Base-by-base conservation (phyloP, 129 eudicot species). In the Helichrysum umbraculigerum region DNA sequence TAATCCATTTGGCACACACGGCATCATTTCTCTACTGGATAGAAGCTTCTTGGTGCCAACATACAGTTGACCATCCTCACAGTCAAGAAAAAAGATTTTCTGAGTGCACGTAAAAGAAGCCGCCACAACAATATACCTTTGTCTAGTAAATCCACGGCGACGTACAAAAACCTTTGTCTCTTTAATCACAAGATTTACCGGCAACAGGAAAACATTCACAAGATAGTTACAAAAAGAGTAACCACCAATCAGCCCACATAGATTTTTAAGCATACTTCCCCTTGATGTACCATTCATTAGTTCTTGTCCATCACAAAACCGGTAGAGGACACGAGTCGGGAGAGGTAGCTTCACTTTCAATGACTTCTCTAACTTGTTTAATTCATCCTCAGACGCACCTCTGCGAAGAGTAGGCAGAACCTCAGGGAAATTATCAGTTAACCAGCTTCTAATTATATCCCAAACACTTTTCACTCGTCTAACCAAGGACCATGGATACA, bases 291-390 rank as follows among this genome's bases (percentile, higher is more conserved):
- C 83, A 44, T 25, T 16, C 66, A 25, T 51, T 7, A 50, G 65
- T 22, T 93, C 87, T 83, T 93, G 97, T 61, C 98, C 98, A 77
- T 90, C 91, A 65, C 87, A 87, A 67, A 93, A 88, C 0, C 98
- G 91, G 77, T 87, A 93, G 6, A 93, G 76, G 50, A 93, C 76
- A 71, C 97, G 80, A 54, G 98, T 87, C 0, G 97, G 91, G 78
- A 85, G 76, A 70, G 98, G 97, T 42, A 93, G 79, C 58, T 88
- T 90, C 9, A 93, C 75, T 76, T 89, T 82, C 74, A 93, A 71
- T 33, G 78, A 73, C 25, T 81, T 75, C 68, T 93, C 98, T 19
- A 88, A 79, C 54, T 82, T 68, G 3, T 84, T 77, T 33, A 93
- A 56, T 15, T 88, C 90, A n/a, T 82, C 90, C 81, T 93, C 97